Evolutionary conservation across 1,284 basidiomycete genomes (phyloP), one percentile per base, ranked within the genome.

Genomic region (Ceratobasidium sp.): DNA sequence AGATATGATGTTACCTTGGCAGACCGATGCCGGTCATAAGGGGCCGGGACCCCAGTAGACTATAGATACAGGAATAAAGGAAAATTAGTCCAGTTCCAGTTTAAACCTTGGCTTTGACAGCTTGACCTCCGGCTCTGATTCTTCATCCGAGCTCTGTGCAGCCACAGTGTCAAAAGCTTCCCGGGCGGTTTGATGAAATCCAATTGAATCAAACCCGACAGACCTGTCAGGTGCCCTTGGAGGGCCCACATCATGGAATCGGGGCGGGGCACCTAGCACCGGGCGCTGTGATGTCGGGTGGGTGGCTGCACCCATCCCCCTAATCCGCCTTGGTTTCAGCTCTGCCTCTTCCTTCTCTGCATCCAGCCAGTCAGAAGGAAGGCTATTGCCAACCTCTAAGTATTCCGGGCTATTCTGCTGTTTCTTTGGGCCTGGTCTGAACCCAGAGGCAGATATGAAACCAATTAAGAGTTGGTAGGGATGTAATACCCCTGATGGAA

Each of bases 201-300:
- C 62, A 27, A 16, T 12, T 12, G 73, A 75, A 18, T 66, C 50
- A 57, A 75, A 75, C 12, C 73, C 73, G 12, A 75, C 73, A 57
- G 73, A 75, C 8, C 20, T 30, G 1, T 3, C 27, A 41, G 50
- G 62, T 16, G 33, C 33, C 20, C 50, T 38, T 12, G 67, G 27
- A 38, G 48, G 50, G 20, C 30, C 46, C 4, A 8, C 52, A 44
- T 20, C 50, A 3, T 4, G 50, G 7, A 69, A 57, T 38, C 52
- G 30, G 38, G 67, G 67, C 1, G 67, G 67, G 14, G 7, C 12
- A 7, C 27, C 18, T 3, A 57, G n/a, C 20, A 10, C 6, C 2
- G 20, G 48, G 5, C 8, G 20, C 20, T 10, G 27, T 18, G 10
- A 14, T 18, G 48, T 46, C 5, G 73, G 48, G n/a, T 16, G 60